Percentiles rank a stretch among this genome's conserved stretches.
phyloP scores from a whole-genome alignment of 2,329 filamentous ascomycete genomes.

The Botrytis deweyae region DNA sequence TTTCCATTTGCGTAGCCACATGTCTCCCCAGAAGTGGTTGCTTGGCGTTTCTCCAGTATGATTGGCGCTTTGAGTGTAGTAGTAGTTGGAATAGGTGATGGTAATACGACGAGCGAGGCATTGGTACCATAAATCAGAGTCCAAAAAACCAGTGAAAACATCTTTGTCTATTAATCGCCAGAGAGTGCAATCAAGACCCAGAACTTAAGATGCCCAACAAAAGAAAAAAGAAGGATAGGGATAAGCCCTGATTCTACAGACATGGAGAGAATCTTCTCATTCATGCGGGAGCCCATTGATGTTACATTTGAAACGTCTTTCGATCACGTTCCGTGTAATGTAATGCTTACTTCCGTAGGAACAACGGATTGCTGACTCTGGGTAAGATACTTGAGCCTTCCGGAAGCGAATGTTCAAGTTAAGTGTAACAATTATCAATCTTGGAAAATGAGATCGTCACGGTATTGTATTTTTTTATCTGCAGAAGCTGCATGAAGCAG shows the following conservation, averaged over 20 bases:
- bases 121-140: not conserved
- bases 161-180: not conserved
- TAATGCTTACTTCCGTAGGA: not conserved
- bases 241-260: not conserved
- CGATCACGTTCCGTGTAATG: not conserved
- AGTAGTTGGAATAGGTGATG: not conserved
- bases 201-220: not conserved
- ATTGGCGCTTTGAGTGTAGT: no score
- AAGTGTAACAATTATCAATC: not conserved
- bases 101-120: not conserved
- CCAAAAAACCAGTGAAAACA: not conserved
- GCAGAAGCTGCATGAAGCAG: no score
- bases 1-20: slow-evolving; percentile 1
- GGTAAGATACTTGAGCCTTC: not conserved
- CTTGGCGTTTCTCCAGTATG: not conserved
- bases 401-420: not conserved
- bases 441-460: no score
- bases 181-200: not conserved
- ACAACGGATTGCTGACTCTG: not conserved
- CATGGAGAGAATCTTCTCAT: not conserved
- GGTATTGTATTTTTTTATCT: not conserved
- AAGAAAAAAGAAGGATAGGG: not conserved
- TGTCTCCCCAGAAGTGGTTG: not conserved
- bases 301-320: not conserved
- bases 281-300: not conserved